Conservation (phyloP, 495 filamentous ascomycete genomes). For the Extremus antarcticus region DNA sequence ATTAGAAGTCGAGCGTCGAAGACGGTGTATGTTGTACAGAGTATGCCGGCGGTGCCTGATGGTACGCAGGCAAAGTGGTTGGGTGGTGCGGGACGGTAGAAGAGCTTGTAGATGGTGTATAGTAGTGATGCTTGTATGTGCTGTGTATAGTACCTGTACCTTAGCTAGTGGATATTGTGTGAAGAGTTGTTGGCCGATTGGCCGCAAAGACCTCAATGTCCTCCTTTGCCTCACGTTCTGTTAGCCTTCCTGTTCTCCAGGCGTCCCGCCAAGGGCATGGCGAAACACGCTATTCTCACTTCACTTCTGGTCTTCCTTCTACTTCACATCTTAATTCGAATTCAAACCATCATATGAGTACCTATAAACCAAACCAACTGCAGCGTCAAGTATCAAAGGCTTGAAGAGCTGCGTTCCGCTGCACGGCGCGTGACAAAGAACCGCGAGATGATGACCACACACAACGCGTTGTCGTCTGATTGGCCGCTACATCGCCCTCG, state of each 20-base stretch:
- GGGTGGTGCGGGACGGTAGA: not conserved
- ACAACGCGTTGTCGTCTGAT: not conserved
- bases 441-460: not conserved
- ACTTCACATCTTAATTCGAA: too few relatives aligned
- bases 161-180: not conserved
- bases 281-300: not conserved
- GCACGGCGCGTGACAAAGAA: not conserved
- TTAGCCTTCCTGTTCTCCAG: not conserved
- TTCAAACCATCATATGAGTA: too few relatives aligned
- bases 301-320: too few relatives aligned
- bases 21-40: constrained; percentile 41
- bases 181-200: too few relatives aligned
- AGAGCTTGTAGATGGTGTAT: not conserved
- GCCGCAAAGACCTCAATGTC: too few relatives aligned
- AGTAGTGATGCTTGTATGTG: not conserved
- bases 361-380: too few relatives aligned
- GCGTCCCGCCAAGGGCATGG: not conserved
- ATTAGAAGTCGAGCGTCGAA: constrained; percentile 32
- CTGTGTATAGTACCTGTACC: not conserved
- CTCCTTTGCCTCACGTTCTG: too few relatives aligned
- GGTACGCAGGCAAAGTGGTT: constrained; percentile 26
- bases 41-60: constrained; percentile 42
- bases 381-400: too few relatives aligned
- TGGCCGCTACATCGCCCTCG: not conserved
- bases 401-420: too few relatives aligned